These are phyloP conservation scores for Cnidoscolus chayamansa DNA, from an alignment of 441 rosid genomes.

Conservation along the genomic window DNA sequence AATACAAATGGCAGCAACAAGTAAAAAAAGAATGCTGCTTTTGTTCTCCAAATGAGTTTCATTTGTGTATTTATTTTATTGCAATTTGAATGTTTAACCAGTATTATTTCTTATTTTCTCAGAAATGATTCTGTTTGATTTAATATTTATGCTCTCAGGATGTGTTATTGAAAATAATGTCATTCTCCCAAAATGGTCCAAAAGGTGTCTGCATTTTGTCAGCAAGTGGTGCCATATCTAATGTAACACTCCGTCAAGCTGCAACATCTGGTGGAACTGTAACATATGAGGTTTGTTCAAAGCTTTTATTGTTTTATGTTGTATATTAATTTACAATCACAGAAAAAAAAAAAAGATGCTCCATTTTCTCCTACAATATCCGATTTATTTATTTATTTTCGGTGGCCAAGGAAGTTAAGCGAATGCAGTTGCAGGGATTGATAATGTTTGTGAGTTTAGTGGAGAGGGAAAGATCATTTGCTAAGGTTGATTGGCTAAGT, in stretches of 20 bases:
- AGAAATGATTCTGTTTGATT: neutral
- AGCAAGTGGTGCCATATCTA: constrained; percentile 54
- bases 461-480: neutral
- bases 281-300: constrained; percentile 47
- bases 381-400: neutral
- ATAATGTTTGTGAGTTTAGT: neutral
- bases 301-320: neutral
- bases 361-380: neutral
- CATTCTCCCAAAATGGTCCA: constrained; percentile 36
- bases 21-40: neutral
- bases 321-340: neutral
- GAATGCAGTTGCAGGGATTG: neutral
- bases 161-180: constrained; percentile 32
- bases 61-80: neutral
- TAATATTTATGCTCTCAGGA: constrained; percentile 27
- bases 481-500: neutral
- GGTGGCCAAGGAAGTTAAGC: neutral
- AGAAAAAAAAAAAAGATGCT: neutral
- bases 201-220: constrained; percentile 52
- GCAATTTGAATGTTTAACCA: neutral
- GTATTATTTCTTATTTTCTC: neutral
- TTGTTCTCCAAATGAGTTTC: neutral
- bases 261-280: constrained; percentile 55
- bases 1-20: neutral
- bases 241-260: constrained; percentile 54